Base-by-base conservation (phyloP, 345 rosid genomes). In the Populus nigra region DNA sequence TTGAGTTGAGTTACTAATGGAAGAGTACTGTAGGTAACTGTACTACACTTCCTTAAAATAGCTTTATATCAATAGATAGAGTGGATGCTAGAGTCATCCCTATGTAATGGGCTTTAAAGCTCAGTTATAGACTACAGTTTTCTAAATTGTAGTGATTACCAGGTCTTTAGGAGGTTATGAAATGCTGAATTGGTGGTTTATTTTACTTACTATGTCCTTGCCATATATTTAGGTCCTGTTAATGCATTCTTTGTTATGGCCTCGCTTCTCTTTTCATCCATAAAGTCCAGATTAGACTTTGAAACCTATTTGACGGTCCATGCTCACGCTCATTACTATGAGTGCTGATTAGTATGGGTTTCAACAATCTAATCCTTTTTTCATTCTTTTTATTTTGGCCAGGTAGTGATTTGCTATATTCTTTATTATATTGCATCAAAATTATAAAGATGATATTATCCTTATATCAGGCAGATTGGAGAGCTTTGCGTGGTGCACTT, bases 391-490 rank as follows among this genome's bases (percentile, higher is more conserved):
- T 65, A 3, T 47, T 38, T 68, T 68, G 68, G 36, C 45, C 5
- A 17, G 22, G 25, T 20, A 29, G 3, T 63, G 3, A 20, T 76
- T 68, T 47, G 6, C 55, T 66, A 15, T 10, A 27, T 33, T 15
- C 9, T 43, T 23, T 47, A 36, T 33, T 74, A 22, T 35, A 55
- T 27, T 70, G 70, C 59, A 59, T 43, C 35, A 50, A 74, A 25
- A 65, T 74, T 69, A 63, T 76, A 59, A 75, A 70, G 74, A 81
- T 78, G 86, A 81, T 78, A 66, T 76, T 71, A 63, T 76, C 49
- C 73, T 84, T 85, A 68, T 79, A 78, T 84, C 93, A 96, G 99
- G 96, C 88, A 86, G 99, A 96, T 78, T 93, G 99, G 99, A 90
- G 86, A 88, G 90, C 93, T 71, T 47, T 92, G 78, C 92, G 90